A percentile compares a stretch with the other conserved stretches of the same genome.
Conservation (phyloP, 805 yeast genomes). For the Metschnikowia kunwiensis region DNA sequence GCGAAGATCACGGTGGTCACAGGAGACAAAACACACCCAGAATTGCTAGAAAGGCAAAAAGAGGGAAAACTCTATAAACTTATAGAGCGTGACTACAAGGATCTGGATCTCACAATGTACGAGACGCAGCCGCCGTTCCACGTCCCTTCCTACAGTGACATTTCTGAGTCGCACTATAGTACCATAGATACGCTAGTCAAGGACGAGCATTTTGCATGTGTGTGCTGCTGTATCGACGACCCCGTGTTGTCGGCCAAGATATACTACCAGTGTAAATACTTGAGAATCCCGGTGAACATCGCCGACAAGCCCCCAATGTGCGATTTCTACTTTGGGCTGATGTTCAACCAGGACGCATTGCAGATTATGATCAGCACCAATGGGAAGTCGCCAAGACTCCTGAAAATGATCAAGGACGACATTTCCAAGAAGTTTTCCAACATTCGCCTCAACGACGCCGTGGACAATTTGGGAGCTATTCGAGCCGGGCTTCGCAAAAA, state of each 20-base stretch:
- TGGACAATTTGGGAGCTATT: conserved; percentile 56
- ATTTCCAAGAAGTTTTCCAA: conserved; percentile 49
- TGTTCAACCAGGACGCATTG: conserved; percentile 66
- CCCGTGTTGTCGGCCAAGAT: conserved; percentile 55
- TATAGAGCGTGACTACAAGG: conserved; percentile 42
- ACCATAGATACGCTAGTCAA: conserved; percentile 33
- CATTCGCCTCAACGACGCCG: conserved; percentile 54
- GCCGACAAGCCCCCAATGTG: conserved; percentile 84
- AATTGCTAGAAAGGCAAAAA: conserved; percentile 24
- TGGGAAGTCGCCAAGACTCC: conserved; percentile 77
- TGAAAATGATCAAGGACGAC: conserved; percentile 48
- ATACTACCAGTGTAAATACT: conserved; percentile 46
- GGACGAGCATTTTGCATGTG: conserved; percentile 53
- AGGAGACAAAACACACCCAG: conserved; percentile 32
- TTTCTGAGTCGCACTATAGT: conserved; percentile 20
- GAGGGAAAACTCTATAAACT: conserved; percentile 44
- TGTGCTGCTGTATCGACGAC: conserved; percentile 73
- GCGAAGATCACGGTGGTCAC: conserved; percentile 68
- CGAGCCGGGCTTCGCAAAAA: conserved; percentile 47
- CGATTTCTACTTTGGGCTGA: conserved; percentile 83
- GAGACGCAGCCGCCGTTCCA: conserved; percentile 25
- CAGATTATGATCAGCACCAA: conserved; percentile 83
- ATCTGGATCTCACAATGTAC: conserved; percentile 50
- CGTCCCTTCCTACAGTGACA: conserved; percentile 9
- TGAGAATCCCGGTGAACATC: conserved; percentile 63